Evolutionary conservation across 192 early-diverging fungal genomes (phyloP).

Genomic region (Phlyctochytrium planicorne): DNA sequence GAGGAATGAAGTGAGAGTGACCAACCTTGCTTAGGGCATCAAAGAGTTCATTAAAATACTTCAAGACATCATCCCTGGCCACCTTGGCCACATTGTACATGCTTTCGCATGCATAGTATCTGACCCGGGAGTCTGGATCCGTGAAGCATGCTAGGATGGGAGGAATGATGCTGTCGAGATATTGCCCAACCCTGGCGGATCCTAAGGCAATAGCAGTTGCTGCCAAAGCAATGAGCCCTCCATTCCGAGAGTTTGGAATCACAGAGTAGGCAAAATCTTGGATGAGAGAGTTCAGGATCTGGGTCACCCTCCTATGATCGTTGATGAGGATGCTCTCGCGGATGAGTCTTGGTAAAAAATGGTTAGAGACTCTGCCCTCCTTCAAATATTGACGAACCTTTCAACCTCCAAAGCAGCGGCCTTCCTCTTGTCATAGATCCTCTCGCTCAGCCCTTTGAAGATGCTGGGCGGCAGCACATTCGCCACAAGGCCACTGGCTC

Average conservation of each 20-base stretch:
- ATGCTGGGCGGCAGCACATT: constrained; percentile 40
- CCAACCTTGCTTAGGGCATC: constrained; percentile 89
- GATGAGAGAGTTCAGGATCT: constrained; percentile 75
- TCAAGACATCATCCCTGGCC: constrained; percentile 79
- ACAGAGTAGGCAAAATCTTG: constrained; percentile 87
- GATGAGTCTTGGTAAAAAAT: constrained; percentile 36
- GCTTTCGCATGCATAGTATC: constrained; percentile 98
- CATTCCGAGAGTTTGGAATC: constrained; percentile 82
- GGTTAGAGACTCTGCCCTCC: background rate
- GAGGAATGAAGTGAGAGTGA: background rate
- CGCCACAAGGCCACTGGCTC: background rate
- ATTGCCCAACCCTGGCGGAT: constrained; percentile 60
- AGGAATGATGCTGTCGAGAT: constrained; percentile 72
- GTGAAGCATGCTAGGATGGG: constrained; percentile 91
- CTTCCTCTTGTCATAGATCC: constrained; percentile 93
- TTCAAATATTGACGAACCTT: constrained; percentile 45
- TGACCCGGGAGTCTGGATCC: constrained; percentile 88
- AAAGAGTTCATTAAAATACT: constrained; percentile 96
- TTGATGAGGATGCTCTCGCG: constrained; percentile 23
- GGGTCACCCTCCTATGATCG: constrained; percentile 55
- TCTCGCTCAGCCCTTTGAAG: constrained; percentile 78
- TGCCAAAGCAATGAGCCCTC: constrained; percentile 91
- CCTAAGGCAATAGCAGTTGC: constrained; percentile 38
- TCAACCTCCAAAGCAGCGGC: constrained; percentile 89
- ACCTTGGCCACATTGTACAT: constrained; percentile 99